Percentiles rank a stretch among this genome's conserved stretches.
Conservation (phyloP, 306 rosid species). For the Purshia tridentata region DNA sequence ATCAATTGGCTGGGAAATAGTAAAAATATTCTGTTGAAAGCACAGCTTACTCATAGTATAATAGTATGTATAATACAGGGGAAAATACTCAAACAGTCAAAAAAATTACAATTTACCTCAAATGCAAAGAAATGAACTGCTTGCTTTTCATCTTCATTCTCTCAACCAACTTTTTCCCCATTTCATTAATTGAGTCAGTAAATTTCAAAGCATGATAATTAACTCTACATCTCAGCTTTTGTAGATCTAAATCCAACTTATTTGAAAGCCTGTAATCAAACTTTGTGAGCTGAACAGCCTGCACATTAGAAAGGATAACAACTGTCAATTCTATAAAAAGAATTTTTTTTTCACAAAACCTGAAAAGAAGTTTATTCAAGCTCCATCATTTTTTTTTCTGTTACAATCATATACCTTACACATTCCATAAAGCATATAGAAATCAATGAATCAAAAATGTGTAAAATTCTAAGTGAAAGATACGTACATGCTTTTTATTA, state of each 20-base stretch:
- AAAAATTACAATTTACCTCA: slow-evolving; percentile 55
- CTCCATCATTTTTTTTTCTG: neutral
- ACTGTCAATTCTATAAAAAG: slow-evolving; percentile 15
- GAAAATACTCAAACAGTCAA: slow-evolving; percentile 7
- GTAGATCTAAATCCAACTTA: slow-evolving; percentile 58
- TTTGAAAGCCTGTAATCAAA: slow-evolving; percentile 94
- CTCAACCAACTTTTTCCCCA: slow-evolving; percentile 64
- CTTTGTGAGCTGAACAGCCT: slow-evolving; percentile 82
- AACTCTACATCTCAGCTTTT: slow-evolving; percentile 80
- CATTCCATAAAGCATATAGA: neutral
- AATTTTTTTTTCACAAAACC: slow-evolving; percentile 10
- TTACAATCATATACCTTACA: neutral
- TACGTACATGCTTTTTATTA: slow-evolving; percentile 64
- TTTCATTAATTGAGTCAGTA: slow-evolving; percentile 53
- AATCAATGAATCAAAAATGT: neutral
- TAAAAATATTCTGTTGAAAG: neutral
- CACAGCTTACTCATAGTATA: no score
- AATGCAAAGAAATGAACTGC: slow-evolving; percentile 83
- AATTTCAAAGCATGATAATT: slow-evolving; percentile 86
- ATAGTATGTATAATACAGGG: slow-evolving; percentile 7
- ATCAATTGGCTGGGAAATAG: neutral
- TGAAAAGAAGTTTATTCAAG: neutral
- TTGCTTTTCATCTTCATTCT: slow-evolving; percentile 69
- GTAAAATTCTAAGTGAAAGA: neutral
- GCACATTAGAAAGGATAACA: slow-evolving; percentile 25